Conservation (phyloP, 768 basidiomycete species). For the Lentinula edodes region DNA sequence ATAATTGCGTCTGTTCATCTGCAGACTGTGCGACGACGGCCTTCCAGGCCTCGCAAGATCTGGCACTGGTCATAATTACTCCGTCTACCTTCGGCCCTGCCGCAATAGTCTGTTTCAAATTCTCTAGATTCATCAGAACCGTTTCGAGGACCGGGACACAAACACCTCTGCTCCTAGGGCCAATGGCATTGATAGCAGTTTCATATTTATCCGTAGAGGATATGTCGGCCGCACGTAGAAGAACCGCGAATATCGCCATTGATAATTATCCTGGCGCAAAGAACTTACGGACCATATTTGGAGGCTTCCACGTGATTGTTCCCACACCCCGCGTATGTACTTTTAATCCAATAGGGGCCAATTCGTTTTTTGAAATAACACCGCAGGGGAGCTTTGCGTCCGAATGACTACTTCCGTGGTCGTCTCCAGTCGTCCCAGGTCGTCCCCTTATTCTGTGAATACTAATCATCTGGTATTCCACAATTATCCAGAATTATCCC, state of each 20-base stretch:
- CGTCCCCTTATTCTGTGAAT: no score
- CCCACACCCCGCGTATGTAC: not conserved
- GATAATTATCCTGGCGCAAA: not conserved
- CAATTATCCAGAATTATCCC: no score
- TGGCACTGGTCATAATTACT: constrained; percentile 74
- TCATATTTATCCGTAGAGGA: constrained; percentile 56
- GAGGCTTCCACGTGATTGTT: not conserved
- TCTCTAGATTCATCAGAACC: constrained; percentile 39
- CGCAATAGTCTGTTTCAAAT: constrained; percentile 37
- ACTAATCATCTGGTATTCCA: no score
- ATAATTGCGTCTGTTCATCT: constrained; percentile 10
- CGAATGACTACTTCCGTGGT: no score
- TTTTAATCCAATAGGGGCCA: no score
- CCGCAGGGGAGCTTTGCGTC: no score
- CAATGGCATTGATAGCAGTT: constrained; percentile 31
- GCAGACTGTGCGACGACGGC: constrained; percentile 17
- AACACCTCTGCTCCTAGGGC: constrained; percentile 39
- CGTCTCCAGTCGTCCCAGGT: no score
- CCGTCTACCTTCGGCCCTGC: constrained; percentile 43
- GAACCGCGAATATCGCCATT: constrained; percentile 28
- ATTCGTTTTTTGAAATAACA: no score
- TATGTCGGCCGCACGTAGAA: constrained; percentile 35
- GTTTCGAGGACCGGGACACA: constrained; percentile 78
- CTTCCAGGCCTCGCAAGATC: constrained; percentile 72
- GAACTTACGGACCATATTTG: not conserved